Base-by-base conservation (phyloP, 176 grass and related monocot species). In the Canna indica region DNA sequence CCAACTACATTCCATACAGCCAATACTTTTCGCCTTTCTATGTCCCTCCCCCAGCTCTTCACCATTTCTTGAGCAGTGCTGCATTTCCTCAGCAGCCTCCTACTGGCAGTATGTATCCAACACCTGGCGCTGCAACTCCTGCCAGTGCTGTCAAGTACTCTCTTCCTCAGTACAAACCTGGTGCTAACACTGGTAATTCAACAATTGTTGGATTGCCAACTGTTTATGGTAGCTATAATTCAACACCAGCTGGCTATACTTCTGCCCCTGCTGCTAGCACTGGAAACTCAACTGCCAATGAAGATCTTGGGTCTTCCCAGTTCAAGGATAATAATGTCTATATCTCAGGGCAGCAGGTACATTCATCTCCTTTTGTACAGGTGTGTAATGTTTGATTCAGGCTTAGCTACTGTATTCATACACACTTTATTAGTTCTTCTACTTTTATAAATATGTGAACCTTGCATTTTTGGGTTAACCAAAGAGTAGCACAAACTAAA, bases 301-400 rank as follows among this genome's bases (percentile, higher is more conserved):
- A 88, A 75, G 88, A 96, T 71, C 54, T 86, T 28, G 73, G 59
- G 68, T 73, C 72, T 53, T 76, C 77, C 20, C 91, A 96, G 52
- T 91, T 86, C 73, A 91, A 96, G 73, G 88, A 96, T 54, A 96
- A 82, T 75, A 95, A 85, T 72, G 74, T 91, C 41, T 96, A 91
- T 86, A 85, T 91, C 42, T 68, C 88, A 0, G 81, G 83, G 48
- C 80, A 84, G 74, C 87, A 87, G 82, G 87, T 91, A 86, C 56
- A 5, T 62, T 73, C 33, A 26, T n/a, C 11, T 8, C 29, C 31
- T 24, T 22, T 48, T 48, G 14, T 30, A 10, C 15, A 20, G 15
- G 15, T 70, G 8, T 47, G 7, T 48, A 24, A 22, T 67, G 20
- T 67, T 67, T 39, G 29, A 18, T 50, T 70, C 22, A 3, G 11